phyloP scores from a whole-genome alignment of 768 basidiomycete genomes.

The Coprinellus aureogranulatus region DNA sequence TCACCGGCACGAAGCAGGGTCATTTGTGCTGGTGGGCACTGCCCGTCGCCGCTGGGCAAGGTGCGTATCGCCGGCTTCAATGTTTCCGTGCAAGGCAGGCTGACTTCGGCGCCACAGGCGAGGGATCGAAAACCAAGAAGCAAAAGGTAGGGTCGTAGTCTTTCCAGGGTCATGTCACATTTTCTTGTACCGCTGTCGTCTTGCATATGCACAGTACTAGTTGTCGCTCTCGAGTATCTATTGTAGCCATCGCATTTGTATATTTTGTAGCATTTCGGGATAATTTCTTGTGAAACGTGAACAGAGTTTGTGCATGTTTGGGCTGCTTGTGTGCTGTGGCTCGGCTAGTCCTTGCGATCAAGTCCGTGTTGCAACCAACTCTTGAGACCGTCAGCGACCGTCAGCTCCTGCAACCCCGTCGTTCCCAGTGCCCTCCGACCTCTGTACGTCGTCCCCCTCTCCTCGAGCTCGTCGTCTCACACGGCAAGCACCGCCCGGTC shows the following conservation, averaged over 20 bases:
- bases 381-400: slow-evolving; percentile 39
- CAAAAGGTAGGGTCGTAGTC: slow-evolving; percentile 8
- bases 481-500: not conserved
- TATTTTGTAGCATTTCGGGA: not conserved
- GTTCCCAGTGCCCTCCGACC: slow-evolving; percentile 12
- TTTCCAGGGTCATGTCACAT: not conserved
- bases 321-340: slow-evolving; percentile 29
- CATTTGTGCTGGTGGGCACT: slow-evolving; percentile 59
- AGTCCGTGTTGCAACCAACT: slow-evolving; percentile 42
- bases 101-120: slow-evolving; percentile 9
- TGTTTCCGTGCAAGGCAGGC: not conserved
- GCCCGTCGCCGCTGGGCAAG: slow-evolving; percentile 32
- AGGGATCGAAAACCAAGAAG: slow-evolving; percentile 14
- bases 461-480: slow-evolving; percentile 1
- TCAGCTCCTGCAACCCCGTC: slow-evolving; percentile 27
- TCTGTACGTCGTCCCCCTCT: slow-evolving; percentile 5
- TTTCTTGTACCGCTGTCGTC: slow-evolving; percentile 5
- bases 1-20: slow-evolving; percentile 58
- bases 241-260: not conserved
- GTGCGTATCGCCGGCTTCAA: not conserved
- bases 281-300: not conserved
- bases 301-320: slow-evolving; percentile 17
- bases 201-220: not conserved
- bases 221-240: not conserved
- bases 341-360: slow-evolving; percentile 36